Conservation (phyloP, 345 rosid genomes). For the Linum usitatissimum region DNA sequence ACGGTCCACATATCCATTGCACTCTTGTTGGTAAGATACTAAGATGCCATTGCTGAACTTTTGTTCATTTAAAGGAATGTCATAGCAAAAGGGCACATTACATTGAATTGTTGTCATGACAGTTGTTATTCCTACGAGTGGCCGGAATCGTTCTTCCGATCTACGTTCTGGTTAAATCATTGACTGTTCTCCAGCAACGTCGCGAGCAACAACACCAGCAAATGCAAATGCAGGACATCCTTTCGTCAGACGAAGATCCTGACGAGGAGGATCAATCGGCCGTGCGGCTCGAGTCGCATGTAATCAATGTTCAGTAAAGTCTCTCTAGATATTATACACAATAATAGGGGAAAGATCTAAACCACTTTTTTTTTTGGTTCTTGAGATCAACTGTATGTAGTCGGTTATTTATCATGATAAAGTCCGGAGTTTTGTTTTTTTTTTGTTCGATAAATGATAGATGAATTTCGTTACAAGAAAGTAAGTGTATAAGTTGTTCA, state of each 20-base stretch:
- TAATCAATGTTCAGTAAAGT: constrained; percentile 1
- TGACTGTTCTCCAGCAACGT: constrained; percentile 36
- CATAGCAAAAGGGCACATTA: not conserved
- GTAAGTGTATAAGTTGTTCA: too few relatives aligned
- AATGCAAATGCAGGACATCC: constrained; percentile 25
- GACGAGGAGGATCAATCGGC: constrained; percentile 17
- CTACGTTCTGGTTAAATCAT: constrained; percentile 42
- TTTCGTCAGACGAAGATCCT: constrained; percentile 52
- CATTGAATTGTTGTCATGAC: constrained; percentile 8
- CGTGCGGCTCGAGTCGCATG: constrained; percentile 21
- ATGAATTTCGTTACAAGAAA: too few relatives aligned
- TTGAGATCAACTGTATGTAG: too few relatives aligned
- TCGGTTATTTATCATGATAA: too few relatives aligned
- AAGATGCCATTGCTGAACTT: constrained; percentile 1
- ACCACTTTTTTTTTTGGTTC: too few relatives aligned
- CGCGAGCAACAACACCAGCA: constrained; percentile 28
- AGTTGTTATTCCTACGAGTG: constrained; percentile 51
- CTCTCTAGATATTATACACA: not conserved
- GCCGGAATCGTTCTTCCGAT: constrained; percentile 65
- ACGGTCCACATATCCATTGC: constrained; percentile 38
- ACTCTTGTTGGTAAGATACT: constrained; percentile 44
- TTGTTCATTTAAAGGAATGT: not conserved
- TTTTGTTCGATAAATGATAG: too few relatives aligned
- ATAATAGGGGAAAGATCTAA: not conserved
- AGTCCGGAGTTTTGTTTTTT: too few relatives aligned